These are phyloP conservation scores for Acanthamoeba sp. DNA, from an alignment of 208 protist species.

Conservation along the genomic window DNA sequence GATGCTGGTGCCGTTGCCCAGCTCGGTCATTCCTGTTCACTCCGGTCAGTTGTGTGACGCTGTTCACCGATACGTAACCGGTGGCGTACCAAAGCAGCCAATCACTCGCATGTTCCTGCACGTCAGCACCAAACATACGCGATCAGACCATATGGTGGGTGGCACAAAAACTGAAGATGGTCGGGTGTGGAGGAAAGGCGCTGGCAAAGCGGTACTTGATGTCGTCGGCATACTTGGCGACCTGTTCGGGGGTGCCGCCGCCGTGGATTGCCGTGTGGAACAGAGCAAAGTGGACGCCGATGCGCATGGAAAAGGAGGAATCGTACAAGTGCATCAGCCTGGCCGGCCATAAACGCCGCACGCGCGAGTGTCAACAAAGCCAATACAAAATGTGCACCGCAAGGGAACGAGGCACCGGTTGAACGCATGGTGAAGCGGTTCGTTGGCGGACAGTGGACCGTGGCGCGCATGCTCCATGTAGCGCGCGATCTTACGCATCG, in stretches of 20 bases:
- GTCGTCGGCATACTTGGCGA: conserved; percentile 46
- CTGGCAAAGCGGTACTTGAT: neutral
- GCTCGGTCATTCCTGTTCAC: conserved; percentile 79
- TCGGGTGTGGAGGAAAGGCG: neutral
- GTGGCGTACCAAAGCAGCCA: conserved; percentile 59
- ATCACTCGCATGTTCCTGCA: conserved; percentile 55
- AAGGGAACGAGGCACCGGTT: neutral
- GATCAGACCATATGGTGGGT: neutral
- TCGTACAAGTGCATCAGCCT: conserved; percentile 68
- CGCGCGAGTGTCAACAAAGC: neutral
- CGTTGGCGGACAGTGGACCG: neutral
- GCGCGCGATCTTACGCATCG: conserved; percentile 48
- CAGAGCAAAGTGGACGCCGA: conserved; percentile 63
- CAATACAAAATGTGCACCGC: neutral
- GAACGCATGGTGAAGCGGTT: conserved; percentile 25
- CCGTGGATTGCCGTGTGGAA: conserved; percentile 41
- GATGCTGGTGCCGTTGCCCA: conserved; percentile 85
- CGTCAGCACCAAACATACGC: neutral
- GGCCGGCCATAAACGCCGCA: neutral
- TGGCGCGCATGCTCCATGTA: conserved; percentile 37
- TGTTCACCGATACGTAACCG: no score
- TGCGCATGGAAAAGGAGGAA: conserved; percentile 63
- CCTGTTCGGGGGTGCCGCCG: conserved; percentile 49
- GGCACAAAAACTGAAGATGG: no score
- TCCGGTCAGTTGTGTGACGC: no score